These are phyloP conservation scores for Ogataea haglerorum DNA, from an alignment of 805 yeast species.

Conservation along the genomic window DNA sequence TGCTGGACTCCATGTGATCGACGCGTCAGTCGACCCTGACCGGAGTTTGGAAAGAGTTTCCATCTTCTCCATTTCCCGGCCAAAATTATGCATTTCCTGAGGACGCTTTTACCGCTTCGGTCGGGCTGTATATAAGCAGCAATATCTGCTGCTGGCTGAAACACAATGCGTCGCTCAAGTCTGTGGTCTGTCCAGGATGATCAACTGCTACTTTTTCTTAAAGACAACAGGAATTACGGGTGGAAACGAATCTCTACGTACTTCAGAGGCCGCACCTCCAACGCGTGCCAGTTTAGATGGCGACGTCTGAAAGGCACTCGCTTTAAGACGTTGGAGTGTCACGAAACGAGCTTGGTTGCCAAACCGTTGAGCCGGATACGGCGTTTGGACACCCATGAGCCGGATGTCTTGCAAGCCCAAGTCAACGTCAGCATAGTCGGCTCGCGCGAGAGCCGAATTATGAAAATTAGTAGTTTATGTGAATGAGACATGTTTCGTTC, in stretches of 20 bases:
- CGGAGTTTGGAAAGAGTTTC: slow-evolving; percentile 4
- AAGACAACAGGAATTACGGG: slow-evolving; percentile 78
- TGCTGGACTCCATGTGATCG: slow-evolving; percentile 7
- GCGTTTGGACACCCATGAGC: slow-evolving; percentile 28
- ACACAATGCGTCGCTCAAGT: slow-evolving; percentile 9
- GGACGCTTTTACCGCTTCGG: neutral
- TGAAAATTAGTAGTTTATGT: slow-evolving; percentile 2
- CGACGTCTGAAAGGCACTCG: slow-evolving; percentile 56
- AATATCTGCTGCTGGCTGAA: neutral
- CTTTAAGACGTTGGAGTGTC: slow-evolving; percentile 21
- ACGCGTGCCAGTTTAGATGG: slow-evolving; percentile 90
- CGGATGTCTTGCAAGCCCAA: slow-evolving; percentile 68
- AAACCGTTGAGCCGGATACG: slow-evolving; percentile 7
- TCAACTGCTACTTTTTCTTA: slow-evolving; percentile 62
- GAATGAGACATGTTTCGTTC: neutral
- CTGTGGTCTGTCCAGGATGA: slow-evolving; percentile 82
- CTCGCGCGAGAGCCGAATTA: neutral
- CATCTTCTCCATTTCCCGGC: slow-evolving; percentile 1
- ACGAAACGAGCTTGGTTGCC: neutral
- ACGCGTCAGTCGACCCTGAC: slow-evolving; percentile 5
- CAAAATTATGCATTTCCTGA: neutral
- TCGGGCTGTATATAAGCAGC: neutral
- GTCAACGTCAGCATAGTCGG: slow-evolving; percentile 2
- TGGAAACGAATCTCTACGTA: slow-evolving; percentile 85
- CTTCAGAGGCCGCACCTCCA: slow-evolving; percentile 76